These are phyloP conservation scores for Fusarium euwallaceae DNA, from an alignment of 2,329 filamentous ascomycete species.

Conservation along the genomic window DNA sequence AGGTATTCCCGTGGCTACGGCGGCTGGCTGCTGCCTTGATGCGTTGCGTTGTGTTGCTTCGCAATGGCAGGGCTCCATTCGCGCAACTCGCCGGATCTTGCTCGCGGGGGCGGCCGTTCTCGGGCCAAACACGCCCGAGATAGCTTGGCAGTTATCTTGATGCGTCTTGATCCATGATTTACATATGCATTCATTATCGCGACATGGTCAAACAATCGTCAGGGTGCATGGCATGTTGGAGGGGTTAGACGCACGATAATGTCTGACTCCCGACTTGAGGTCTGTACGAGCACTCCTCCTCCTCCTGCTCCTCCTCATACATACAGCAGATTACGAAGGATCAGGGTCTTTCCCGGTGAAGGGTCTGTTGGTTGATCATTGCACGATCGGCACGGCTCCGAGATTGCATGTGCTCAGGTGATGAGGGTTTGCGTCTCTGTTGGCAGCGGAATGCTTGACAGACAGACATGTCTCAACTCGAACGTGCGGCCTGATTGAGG, in stretches of 20 bases:
- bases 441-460: conserved; percentile 18
- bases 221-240: conserved; percentile 25
- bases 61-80: conserved; percentile 16
- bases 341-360: conserved; percentile 1
- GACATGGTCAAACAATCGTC: conserved; percentile 20
- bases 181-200: conserved; percentile 7
- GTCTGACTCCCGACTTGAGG: neutral
- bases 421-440: conserved; percentile 10
- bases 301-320: neutral
- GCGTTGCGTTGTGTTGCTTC: conserved; percentile 1
- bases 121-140: neutral
- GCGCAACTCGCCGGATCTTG: conserved; percentile 10
- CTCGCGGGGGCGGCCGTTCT: neutral
- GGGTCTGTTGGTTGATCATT: conserved; percentile 20
- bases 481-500: conserved; percentile 9
- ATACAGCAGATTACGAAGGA: conserved; percentile 3
- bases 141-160: conserved; percentile 2
- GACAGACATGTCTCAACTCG: conserved; percentile 11
- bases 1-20: neutral
- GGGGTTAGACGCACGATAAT: neutral
- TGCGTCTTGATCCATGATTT: conserved; percentile 12
- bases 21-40: conserved; percentile 7
- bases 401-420: conserved; percentile 9
- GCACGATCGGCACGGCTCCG: conserved; percentile 24
- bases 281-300: neutral